Conservation (phyloP, 2,329 filamentous ascomycete species). For the Pyricularia pennisetigena region DNA sequence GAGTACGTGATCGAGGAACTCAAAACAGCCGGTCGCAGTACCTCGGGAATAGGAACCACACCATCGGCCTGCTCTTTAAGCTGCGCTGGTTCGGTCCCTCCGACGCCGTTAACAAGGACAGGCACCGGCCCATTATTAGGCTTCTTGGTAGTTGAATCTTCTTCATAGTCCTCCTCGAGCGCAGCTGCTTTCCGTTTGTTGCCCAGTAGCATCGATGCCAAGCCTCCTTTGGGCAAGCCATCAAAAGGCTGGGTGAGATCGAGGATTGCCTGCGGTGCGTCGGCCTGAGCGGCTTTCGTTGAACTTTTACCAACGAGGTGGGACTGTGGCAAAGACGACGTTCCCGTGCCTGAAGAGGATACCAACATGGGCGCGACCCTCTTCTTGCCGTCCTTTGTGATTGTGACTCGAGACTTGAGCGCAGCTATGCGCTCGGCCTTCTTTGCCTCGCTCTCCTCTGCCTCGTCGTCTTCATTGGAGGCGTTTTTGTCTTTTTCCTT, state of each 20-base stretch:
- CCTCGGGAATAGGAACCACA: constrained; percentile 65
- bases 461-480: constrained; percentile 17
- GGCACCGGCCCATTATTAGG: constrained; percentile 40
- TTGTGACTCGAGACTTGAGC: constrained; percentile 84
- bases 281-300: constrained; percentile 51
- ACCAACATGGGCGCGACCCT: constrained; percentile 86
- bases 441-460: constrained; percentile 41
- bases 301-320: constrained; percentile 72
- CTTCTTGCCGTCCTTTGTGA: constrained; percentile 96
- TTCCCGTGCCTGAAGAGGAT: constrained; percentile 76
- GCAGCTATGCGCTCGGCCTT: constrained; percentile 42
- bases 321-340: constrained; percentile 81
- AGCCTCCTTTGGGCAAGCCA: constrained; percentile 79
- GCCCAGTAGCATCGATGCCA: constrained; percentile 76
- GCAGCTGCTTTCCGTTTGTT: constrained; percentile 81
- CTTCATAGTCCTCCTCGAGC: constrained; percentile 64
- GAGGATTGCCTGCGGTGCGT: constrained; percentile 70
- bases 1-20: constrained; percentile 75
- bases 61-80: constrained; percentile 49
- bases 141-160: constrained; percentile 39
- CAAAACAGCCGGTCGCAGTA: constrained; percentile 76
- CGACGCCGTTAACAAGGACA: constrained; percentile 65
- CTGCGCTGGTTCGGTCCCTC: constrained; percentile 70
- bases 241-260: constrained; percentile 93
- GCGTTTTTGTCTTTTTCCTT: constrained; percentile 20